phyloP scores from a whole-genome alignment of 129 eudicot genomes.

The Logfia minima region DNA sequence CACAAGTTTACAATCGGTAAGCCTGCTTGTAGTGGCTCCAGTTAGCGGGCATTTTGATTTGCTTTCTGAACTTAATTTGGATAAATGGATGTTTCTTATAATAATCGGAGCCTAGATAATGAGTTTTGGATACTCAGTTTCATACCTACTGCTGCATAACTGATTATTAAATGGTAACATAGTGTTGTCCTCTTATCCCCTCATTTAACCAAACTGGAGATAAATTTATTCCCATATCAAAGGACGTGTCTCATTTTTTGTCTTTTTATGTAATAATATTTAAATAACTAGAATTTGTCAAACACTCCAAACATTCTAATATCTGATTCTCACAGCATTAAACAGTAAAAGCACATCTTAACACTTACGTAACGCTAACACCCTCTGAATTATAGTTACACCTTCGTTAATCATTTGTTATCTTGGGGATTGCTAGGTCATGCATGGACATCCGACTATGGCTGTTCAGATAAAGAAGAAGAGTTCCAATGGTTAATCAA shows the following conservation, averaged over 20 bases:
- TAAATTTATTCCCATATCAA: background rate
- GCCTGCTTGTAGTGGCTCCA: slow-evolving; percentile 3
- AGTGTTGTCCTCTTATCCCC: background rate
- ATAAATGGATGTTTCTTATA: background rate
- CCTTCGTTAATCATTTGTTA: background rate
- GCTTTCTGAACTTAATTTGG: background rate
- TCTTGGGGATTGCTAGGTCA: slow-evolving; percentile 54
- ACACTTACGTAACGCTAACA: background rate
- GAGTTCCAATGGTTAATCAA: slow-evolving; percentile 93
- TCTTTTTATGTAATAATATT: background rate
- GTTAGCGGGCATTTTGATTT: background rate
- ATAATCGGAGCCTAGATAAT: background rate
- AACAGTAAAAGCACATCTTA: background rate
- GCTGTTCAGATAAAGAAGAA: slow-evolving; percentile 94
- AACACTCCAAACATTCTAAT: background rate
- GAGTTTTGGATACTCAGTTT: background rate
- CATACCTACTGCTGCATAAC: background rate
- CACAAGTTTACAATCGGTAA: slow-evolving; percentile 96
- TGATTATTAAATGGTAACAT: background rate
- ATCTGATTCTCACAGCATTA: background rate
- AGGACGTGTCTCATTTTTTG: background rate
- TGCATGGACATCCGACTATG: slow-evolving; percentile 98
- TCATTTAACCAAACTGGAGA: background rate
- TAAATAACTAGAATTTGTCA: background rate
- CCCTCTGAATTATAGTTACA: slow-evolving; percentile 8